phyloP scores from a whole-genome alignment of 192 early-diverging fungal genomes.

The Coemansia sp. region DNA sequence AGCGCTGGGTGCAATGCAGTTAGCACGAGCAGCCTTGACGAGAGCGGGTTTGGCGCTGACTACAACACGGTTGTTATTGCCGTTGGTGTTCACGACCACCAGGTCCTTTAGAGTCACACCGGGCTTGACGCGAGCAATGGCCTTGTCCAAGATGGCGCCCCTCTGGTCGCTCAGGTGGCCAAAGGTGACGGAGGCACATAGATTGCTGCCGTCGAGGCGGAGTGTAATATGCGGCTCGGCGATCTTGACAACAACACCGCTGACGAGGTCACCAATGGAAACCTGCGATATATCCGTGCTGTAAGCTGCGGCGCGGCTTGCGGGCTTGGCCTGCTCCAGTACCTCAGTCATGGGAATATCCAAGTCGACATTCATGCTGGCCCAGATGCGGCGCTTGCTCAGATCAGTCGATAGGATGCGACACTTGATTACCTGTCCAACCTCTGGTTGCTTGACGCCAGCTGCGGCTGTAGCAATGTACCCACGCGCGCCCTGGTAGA shows the following conservation, averaged over 20 bases:
- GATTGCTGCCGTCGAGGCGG: constrained; percentile 61
- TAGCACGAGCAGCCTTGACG: constrained; percentile 60
- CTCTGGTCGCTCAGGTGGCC: constrained; percentile 71
- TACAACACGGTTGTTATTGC: constrained; percentile 47
- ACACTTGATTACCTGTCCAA: constrained; percentile 78
- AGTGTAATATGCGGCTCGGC: constrained; percentile 56
- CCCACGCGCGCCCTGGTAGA: constrained; percentile 75
- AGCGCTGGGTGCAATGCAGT: constrained; percentile 41
- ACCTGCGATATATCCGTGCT: constrained; percentile 42
- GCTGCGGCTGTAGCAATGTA: constrained; percentile 53
- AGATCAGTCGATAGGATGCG: constrained; percentile 63
- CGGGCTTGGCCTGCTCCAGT: constrained; percentile 12
- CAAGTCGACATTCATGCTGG: constrained; percentile 51
- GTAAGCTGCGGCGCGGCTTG: constrained; percentile 3
- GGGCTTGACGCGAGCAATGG: constrained; percentile 18
- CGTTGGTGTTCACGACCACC: constrained; percentile 59
- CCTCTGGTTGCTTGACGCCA: constrained; percentile 59
- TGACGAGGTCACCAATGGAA: constrained; percentile 52
- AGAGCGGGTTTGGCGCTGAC: constrained; percentile 69
- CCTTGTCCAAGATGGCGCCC: constrained; percentile 29
- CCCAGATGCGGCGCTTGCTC: constrained; percentile 61
- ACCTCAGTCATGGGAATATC: constrained; percentile 43
- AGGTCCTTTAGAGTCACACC: constrained; percentile 59
- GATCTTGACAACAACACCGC: constrained; percentile 61
- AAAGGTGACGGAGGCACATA: constrained; percentile 59